Conservation (phyloP, 2,329 filamentous ascomycete genomes). For the Camillea tinctor region DNA sequence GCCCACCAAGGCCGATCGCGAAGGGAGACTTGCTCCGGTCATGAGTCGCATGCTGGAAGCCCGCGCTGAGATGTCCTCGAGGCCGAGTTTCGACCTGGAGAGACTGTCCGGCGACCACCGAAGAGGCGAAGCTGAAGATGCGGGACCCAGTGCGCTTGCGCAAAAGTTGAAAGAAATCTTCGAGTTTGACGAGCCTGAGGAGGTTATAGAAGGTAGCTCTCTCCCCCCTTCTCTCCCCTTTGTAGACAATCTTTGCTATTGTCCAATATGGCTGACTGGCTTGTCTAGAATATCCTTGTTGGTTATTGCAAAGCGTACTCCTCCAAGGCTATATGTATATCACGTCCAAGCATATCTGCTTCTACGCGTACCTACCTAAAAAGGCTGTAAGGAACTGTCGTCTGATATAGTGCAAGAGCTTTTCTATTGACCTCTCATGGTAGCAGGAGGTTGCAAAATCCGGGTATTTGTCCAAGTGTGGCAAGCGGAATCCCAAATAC, state of each 20-base stretch:
- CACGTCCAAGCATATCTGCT: conserved; percentile 88
- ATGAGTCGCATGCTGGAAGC: conserved; percentile 79
- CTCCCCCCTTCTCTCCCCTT: background rate
- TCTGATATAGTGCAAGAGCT: background rate
- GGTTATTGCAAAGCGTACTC: conserved; percentile 85
- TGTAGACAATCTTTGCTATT: background rate
- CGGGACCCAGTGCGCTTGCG: conserved; percentile 59
- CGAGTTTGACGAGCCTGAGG: conserved; percentile 75
- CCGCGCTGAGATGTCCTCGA: conserved; percentile 59
- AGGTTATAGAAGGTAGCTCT: conserved; percentile 70
- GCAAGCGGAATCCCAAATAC: conserved; percentile 83
- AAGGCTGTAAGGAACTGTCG: conserved; percentile 63
- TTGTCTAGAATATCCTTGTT: conserved; percentile 80
- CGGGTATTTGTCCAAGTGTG: conserved; percentile 84
- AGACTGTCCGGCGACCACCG: conserved; percentile 41
- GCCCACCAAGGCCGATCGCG: conserved; percentile 29
- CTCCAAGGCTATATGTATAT: conserved; percentile 96
- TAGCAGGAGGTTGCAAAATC: conserved; percentile 77
- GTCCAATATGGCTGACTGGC: conserved; percentile 4
- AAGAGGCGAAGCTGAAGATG: conserved; percentile 31
- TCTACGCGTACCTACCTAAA: conserved; percentile 95
- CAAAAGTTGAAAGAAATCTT: conserved; percentile 80
- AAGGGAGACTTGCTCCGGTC: conserved; percentile 61
- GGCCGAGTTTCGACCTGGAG: conserved; percentile 58
- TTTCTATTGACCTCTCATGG: conserved; percentile 12